Conservation (phyloP, 139 green algal species). For the Ulvella scutata region DNA sequence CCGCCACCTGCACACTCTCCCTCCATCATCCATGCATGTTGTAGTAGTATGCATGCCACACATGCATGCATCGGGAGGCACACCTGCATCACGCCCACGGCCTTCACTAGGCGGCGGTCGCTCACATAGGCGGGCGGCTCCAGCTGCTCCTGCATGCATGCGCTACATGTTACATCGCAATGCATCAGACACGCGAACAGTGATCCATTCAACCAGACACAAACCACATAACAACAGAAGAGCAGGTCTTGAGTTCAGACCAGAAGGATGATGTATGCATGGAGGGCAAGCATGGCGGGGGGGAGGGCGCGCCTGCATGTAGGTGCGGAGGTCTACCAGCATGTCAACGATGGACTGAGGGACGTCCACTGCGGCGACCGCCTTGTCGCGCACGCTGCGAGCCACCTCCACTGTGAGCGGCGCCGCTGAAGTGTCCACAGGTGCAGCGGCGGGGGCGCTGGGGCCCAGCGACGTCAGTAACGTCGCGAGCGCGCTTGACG, state of each 20-base stretch:
- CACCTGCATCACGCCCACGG: conserved; percentile 30
- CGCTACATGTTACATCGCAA: too few relatives aligned
- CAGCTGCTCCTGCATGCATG: conserved; percentile 48
- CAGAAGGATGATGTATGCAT: not conserved
- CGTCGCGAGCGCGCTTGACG: conserved; percentile 10
- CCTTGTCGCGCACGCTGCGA: conserved; percentile 22
- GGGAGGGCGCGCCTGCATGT: conserved; percentile 35
- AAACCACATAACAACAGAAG: not conserved
- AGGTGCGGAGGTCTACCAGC: conserved; percentile 51
- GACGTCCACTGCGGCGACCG: conserved; percentile 36
- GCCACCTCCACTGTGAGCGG: conserved; percentile 40
- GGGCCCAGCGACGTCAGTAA: conserved; percentile 2
- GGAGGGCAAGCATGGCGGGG: not conserved
- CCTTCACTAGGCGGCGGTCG: conserved; percentile 52
- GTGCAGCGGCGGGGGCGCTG: conserved; percentile 12
- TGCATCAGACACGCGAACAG: too few relatives aligned
- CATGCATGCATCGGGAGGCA: not conserved
- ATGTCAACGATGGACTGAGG: conserved; percentile 53
- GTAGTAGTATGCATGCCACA: not conserved
- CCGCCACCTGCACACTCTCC: conserved; percentile 52
- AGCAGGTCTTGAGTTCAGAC: too few relatives aligned
- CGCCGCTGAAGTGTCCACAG: not conserved
- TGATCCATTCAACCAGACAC: not conserved
- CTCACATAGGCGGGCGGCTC: conserved; percentile 58
- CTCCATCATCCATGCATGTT: too few relatives aligned